These are phyloP conservation scores for Crucihimalaya himalaica DNA, from an alignment of 345 rosid species.

Conservation along the genomic window DNA sequence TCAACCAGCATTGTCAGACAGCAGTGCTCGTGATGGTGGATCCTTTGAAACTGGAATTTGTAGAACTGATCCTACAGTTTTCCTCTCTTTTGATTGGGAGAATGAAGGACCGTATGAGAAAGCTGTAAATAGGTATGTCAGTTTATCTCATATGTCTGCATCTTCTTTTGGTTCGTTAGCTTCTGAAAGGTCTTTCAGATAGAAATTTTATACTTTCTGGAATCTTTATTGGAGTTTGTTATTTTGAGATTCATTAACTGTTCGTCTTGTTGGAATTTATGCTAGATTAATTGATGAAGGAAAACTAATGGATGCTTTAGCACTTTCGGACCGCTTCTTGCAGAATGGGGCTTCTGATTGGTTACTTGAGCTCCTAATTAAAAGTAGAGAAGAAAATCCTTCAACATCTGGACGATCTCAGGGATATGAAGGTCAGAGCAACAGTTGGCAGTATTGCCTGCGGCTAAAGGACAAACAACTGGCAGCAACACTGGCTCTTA, in stretches of 20 bases:
- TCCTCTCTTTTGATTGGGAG: conserved; percentile 93
- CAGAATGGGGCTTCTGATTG: conserved; percentile 87
- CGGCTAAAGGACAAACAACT: conserved; percentile 89
- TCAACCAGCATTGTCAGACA: conserved; percentile 49
- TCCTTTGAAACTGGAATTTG: conserved; percentile 46
- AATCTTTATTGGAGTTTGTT: conserved; percentile 6
- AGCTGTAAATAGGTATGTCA: conserved; percentile 74
- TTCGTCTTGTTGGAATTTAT: conserved; percentile 24
- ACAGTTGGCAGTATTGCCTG: conserved; percentile 96
- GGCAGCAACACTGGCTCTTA: conserved; percentile 87
- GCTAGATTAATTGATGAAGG: conserved; percentile 84
- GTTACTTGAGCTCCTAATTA: conserved; percentile 83
- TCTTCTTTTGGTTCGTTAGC: conserved; percentile 17
- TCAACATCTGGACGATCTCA: conserved; percentile 52
- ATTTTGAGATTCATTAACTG: conserved; percentile 3
- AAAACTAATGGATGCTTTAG: conserved; percentile 92
- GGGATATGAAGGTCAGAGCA: conserved; percentile 64
- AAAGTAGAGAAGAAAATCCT: conserved; percentile 67
- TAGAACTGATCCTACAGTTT: conserved; percentile 63
- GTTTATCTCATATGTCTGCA: conserved; percentile 3
- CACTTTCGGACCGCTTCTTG: conserved; percentile 94
- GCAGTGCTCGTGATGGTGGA: conserved; percentile 49
- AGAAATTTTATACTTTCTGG: neutral
- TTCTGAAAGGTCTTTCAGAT: conserved; percentile 4
- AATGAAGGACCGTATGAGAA: conserved; percentile 88